Evolutionary conservation across 1,284 basidiomycete species (phyloP), one percentile per base, ranked within the genome.

Genomic region (Leccinum griseonigrum): DNA sequence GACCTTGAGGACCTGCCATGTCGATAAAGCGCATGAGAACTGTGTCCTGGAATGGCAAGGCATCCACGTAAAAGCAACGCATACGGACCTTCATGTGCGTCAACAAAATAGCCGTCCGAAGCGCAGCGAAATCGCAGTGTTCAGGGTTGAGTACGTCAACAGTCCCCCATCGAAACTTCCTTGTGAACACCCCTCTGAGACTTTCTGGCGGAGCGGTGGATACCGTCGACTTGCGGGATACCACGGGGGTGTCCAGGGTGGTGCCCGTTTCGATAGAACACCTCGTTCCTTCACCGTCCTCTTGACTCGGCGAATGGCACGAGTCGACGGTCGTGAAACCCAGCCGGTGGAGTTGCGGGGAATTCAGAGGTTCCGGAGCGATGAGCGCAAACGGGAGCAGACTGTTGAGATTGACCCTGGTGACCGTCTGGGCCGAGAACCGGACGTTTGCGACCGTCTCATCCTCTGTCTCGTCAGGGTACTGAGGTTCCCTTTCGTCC

Each of bases 51-150:
- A 61, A 60, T 61, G 63, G 57, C 53, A 58, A 56, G 54, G 29
- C 29, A 31, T 57, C 61, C 60, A 67, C 62, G 60, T 63, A 64
- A 64, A 53, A 53, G 11, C 56, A 56, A 54, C 51, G 62, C 56
- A 59, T 29, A 77, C 81, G 59, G 62, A 91, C 91, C 79, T 90
- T 91, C 75, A 92, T 81, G 76, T 92, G 90, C 54, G 89, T 92
- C 29, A 88, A 87, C 64, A 94, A 74, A 55, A 93, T 82, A 56
- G 88, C 87, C 18, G 88, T 91, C 66, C 91, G 82, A 74, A 94
- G 76, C 64, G 91, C 89, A 55, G 90, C 84, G 71, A 91, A 93
- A 75, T 94, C 91, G 67, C 91, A 94, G 69, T 94, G 91, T 55
- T 80, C 81, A 58, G 92, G 91, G 72, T 91, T 82, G 52, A 94